These are phyloP conservation scores for Spathaspora sp. DNA, from an alignment of 1,139 yeast species.

Conservation along the genomic window DNA sequence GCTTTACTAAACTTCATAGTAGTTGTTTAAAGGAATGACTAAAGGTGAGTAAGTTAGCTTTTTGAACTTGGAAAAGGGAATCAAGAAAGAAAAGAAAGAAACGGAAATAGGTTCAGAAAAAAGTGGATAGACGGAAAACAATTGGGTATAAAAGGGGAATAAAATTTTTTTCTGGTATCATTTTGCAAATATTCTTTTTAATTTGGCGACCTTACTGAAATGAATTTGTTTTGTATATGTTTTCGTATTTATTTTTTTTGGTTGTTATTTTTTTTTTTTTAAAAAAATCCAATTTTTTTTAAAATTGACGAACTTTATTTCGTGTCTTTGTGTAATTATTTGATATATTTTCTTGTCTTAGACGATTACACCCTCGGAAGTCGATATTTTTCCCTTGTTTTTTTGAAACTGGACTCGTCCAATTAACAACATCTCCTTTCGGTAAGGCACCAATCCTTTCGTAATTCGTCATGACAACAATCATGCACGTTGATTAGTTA, in stretches of 20 bases:
- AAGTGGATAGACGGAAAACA: not conserved
- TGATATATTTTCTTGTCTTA: not conserved
- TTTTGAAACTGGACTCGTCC: not conserved
- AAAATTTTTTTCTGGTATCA: not conserved
- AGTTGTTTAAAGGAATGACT: slow-evolving; percentile 10
- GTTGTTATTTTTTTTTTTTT: not conserved
- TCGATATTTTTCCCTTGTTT: not conserved
- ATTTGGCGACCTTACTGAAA: not conserved
- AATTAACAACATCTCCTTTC: slow-evolving; percentile 1
- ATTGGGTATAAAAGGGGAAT: not conserved
- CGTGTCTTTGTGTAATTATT: slow-evolving; percentile 3
- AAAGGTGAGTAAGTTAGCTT: slow-evolving; percentile 5
- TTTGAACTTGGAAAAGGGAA: not conserved
- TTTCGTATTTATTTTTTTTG: not conserved
- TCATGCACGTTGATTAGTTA: not conserved
- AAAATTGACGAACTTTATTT: not conserved
- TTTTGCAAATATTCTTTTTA: not conserved
- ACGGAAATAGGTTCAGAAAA: not conserved
- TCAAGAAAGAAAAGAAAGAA: slow-evolving; percentile 3
- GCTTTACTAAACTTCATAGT: slow-evolving; percentile 33
- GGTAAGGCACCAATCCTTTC: slow-evolving; percentile 1
- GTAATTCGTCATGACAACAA: not conserved
- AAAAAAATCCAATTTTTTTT: no score
- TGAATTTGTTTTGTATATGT: not conserved
- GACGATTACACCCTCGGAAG: not conserved